Conservation (phyloP, 1,284 basidiomycete species). For the Xerocomus amazonicus region DNA sequence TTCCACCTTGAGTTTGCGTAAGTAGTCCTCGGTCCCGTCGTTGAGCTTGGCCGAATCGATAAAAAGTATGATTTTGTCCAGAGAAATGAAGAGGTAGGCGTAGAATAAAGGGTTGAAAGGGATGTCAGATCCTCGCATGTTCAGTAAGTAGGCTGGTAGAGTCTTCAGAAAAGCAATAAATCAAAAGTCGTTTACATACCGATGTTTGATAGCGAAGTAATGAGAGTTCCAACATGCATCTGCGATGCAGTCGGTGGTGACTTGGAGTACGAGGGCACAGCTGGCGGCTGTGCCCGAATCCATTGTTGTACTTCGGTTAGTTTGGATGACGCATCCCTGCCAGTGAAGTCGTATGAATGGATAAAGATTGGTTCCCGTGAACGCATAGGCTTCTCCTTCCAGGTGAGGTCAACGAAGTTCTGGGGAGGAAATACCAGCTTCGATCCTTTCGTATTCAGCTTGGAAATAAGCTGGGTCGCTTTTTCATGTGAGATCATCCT, state of each 20-base stretch:
- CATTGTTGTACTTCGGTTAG: conserved; percentile 56
- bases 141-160: conserved; percentile 20
- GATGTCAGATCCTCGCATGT: conserved; percentile 77
- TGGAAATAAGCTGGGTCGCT: conserved; percentile 55
- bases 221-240: conserved; percentile 61
- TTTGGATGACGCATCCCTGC: conserved; percentile 59
- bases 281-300: conserved; percentile 57
- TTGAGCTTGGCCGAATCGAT: conserved; percentile 61
- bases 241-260: conserved; percentile 57
- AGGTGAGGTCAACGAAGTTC: conserved; percentile 86
- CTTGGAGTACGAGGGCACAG: conserved; percentile 60
- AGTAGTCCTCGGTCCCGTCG: conserved; percentile 52
- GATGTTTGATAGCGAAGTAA: conserved; percentile 60
- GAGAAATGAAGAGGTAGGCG: conserved; percentile 74
- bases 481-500: conserved; percentile 80
- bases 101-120: conserved; percentile 87
- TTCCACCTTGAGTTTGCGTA: conserved; percentile 57
- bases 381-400: conserved; percentile 71
- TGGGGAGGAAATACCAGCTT: conserved; percentile 67
- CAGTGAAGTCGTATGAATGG: conserved; percentile 74
- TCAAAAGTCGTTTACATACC: conserved; percentile 40
- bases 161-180: conserved; percentile 10
- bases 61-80: conserved; percentile 63
- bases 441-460: conserved; percentile 49
- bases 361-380: conserved; percentile 69